Base-by-base conservation (phyloP, 1,284 basidiomycete species). In the Rhodotorula sp. region DNA sequence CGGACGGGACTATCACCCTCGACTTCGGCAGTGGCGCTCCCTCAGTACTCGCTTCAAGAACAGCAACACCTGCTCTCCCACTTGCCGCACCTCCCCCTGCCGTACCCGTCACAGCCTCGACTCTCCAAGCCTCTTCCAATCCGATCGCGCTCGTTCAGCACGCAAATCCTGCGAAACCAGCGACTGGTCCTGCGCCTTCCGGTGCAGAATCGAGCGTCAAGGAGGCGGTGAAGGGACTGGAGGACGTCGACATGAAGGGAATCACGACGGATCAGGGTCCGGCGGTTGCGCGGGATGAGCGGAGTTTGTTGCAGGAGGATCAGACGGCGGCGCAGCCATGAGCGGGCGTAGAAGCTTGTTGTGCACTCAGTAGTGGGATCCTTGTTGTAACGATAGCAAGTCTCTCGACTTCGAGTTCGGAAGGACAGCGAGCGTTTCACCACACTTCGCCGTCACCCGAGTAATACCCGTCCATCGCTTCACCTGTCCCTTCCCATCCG, bases 391-490 rank as follows among this genome's bases (percentile, higher is more conserved):
- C 26, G 28, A 22, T 48, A 13, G 0, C 20, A 20, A 18, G 10
- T n/a, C 30, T 46, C 56, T 22, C 6, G 31, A 9, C 7, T 11
- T n/a, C 3, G 2, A 31, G 13, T 26, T n/a, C 11, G 18, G 46
- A 11, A 28, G 24, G 30, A 34, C 1, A 3, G 24, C 18, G 24
- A 34, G 24, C 3, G 18, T 22, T 24, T 59, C 26, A 67, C 62
- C 57, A 68, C n/a, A 26, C 56, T 15, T 64, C 71, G n/a, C 53
- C 65, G 0, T 48, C 47, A n/a, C 50, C 50, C 31, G 59, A 64
- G 55, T 71, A 69, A 37, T 69, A 74, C 51, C 67, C 70, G 26
- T 74, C 73, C 73, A 74, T 74, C 51, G 64, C 73, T 16, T 74
- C 70, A 0, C 70, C 70, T 2, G 67, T 24, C 13, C 50, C 68